Conservation (phyloP, 768 basidiomycete species). For the Tricholoma saponaceum region DNA sequence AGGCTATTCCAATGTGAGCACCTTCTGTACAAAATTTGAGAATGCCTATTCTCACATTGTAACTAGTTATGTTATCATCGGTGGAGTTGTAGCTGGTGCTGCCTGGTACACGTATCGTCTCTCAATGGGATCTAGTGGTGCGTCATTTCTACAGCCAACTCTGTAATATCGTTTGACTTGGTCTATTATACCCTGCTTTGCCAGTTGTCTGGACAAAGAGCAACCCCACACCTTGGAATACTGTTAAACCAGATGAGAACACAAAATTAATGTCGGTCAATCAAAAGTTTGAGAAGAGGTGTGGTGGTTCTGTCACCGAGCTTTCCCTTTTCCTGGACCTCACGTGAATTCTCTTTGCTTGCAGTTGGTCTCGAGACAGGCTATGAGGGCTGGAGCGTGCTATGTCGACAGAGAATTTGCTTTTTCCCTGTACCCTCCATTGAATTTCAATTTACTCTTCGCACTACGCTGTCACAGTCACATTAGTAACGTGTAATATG, state of each 20-base stretch:
- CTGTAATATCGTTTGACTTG: not conserved
- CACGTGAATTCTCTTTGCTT: constrained; percentile 2
- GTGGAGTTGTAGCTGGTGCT: constrained; percentile 52
- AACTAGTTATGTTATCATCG: constrained; percentile 47
- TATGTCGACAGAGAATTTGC: constrained; percentile 3
- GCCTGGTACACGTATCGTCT: constrained; percentile 65
- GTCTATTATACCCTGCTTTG: not conserved
- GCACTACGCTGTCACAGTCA: not conserved
- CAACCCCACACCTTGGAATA: constrained; percentile 91
- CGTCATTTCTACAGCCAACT: constrained; percentile 16
- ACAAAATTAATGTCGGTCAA: constrained; percentile 68
- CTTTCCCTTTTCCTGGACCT: constrained; percentile 3
- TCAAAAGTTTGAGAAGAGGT: constrained; percentile 76
- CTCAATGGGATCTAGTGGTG: constrained; percentile 54
- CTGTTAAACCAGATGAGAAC: constrained; percentile 68
- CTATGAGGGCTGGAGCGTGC: constrained; percentile 34
- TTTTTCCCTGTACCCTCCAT: not conserved
- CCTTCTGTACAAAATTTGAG: not conserved
- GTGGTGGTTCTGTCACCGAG: constrained; percentile 16
- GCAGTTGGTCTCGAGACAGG: constrained; percentile 74
- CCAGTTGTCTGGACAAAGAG: constrained; percentile 52
- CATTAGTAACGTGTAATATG: not conserved
- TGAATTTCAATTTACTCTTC: not conserved
- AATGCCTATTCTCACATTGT: constrained; percentile 9
- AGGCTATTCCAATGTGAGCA: constrained; percentile 53